Percentiles rank a stretch among this genome's conserved stretches.
phyloP scores from a whole-genome alignment of 208 protist species.

The Trypanosoma conorhini region DNA sequence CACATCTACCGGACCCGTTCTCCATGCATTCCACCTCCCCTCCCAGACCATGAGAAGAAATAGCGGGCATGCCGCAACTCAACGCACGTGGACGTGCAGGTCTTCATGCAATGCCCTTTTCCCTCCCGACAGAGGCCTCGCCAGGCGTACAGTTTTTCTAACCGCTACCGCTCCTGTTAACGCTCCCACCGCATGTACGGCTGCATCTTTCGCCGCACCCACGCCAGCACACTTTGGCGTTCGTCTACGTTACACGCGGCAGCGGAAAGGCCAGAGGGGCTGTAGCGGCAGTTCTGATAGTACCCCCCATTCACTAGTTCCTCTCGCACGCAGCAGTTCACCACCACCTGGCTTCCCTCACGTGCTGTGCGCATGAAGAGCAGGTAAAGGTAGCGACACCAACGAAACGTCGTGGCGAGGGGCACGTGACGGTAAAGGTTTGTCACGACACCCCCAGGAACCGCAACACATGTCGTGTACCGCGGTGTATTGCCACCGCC shows the following conservation, averaged over 20 bases:
- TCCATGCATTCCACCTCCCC: too few relatives aligned
- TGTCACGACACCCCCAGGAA: conserved; percentile 75
- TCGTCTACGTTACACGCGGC: conserved; percentile 61
- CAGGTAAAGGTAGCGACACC: conserved; percentile 57
- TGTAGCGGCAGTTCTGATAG: conserved; percentile 74
- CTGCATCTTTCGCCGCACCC: conserved; percentile 72
- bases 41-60: too few relatives aligned
- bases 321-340: conserved; percentile 79
- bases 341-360: conserved; percentile 79
- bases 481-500: conserved; percentile 31
- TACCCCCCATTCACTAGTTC: conserved; percentile 82
- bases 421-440: conserved; percentile 73
- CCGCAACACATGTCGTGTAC: conserved; percentile 71
- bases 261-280: conserved; percentile 61
- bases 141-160: neutral
- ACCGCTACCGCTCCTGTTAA: conserved; percentile 17
- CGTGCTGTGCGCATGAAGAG: conserved; percentile 71
- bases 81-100: too few relatives aligned
- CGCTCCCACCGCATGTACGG: conserved; percentile 80
- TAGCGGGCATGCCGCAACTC: too few relatives aligned
- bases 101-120: too few relatives aligned
- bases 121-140: too few relatives aligned
- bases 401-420: conserved; percentile 46
- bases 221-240: conserved; percentile 64
- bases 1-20: too few relatives aligned